Conservation (phyloP, 1,139 yeast genomes). For the Geotrichum citri-aurantii region DNA sequence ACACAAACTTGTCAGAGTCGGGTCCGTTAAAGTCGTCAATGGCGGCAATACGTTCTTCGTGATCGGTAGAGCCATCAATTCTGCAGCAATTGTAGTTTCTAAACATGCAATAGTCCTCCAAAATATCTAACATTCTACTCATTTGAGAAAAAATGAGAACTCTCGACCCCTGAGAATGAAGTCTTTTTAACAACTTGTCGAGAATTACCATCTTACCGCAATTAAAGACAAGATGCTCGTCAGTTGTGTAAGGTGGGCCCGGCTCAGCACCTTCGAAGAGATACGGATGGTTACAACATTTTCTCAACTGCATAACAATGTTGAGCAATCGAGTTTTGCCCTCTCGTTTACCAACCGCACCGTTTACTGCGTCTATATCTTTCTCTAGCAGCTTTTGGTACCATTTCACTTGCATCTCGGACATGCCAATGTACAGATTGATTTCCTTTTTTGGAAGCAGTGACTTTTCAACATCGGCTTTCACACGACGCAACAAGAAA, state of each 20-base stretch:
- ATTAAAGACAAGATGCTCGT: conserved; percentile 84
- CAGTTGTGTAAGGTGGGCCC: conserved; percentile 96
- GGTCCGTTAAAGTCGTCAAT: conserved; percentile 89
- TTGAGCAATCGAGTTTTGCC: conserved; percentile 86
- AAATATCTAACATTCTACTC: conserved; percentile 84
- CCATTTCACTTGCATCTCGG: conserved; percentile 92
- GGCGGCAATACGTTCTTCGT: conserved; percentile 87
- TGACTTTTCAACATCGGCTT: conserved; percentile 88
- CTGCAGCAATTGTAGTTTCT: conserved; percentile 85
- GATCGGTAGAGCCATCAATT: conserved; percentile 93
- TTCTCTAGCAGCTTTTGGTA: conserved; percentile 82
- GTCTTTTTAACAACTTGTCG: conserved; percentile 72
- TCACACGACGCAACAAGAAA: conserved; percentile 80
- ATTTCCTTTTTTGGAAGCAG: conserved; percentile 84
- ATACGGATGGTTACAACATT: conserved; percentile 96
- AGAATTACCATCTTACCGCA: conserved; percentile 86
- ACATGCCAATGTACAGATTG: conserved; percentile 89
- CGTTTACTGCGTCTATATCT: conserved; percentile 95
- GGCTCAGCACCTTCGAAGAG: conserved; percentile 98
- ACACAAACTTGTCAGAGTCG: conserved; percentile 75
- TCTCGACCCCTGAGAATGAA: conserved; percentile 75
- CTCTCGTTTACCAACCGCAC: conserved; percentile 83
- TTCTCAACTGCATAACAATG: conserved; percentile 93
- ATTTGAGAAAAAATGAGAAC: conserved; percentile 92
- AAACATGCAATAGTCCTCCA: conserved; percentile 88